Evolutionary conservation across 2,329 filamentous ascomycete genomes (phyloP).

Genomic region (Aureobasidium mangrovei): DNA sequence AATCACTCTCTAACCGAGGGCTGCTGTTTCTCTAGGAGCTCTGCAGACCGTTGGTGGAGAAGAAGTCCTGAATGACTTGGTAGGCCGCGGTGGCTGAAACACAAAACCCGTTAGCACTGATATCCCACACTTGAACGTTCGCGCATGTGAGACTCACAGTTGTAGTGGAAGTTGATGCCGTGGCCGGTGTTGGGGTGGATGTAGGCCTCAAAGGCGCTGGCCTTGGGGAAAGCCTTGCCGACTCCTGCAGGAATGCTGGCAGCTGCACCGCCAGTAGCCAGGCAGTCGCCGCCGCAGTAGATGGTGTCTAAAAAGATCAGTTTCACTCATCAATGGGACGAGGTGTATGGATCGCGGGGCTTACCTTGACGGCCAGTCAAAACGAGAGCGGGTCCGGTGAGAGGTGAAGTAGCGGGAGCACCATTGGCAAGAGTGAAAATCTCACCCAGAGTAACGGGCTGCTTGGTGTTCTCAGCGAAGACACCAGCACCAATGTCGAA

Average conservation of each 20-base stretch:
- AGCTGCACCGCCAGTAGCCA: slow-evolving; percentile 19
- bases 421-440: slow-evolving; percentile 21
- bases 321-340: slow-evolving; percentile 22
- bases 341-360: slow-evolving; percentile 21
- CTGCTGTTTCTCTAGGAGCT: slow-evolving; percentile 4
- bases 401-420: slow-evolving; percentile 17
- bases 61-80: slow-evolving; percentile 12
- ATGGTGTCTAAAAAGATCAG: slow-evolving; percentile 15
- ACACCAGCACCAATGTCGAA: slow-evolving; percentile 24
- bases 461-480: slow-evolving; percentile 24
- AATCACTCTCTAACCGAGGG: too few relatives aligned
- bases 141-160: slow-evolving; percentile 4
- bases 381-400: slow-evolving; percentile 23
- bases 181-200: slow-evolving; percentile 24
- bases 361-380: slow-evolving; percentile 20
- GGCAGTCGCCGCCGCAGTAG: slow-evolving; percentile 18
- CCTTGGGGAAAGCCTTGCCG: slow-evolving; percentile 14
- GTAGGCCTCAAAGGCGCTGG: slow-evolving; percentile 17
- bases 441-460: slow-evolving; percentile 26
- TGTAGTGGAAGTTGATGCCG: slow-evolving; percentile 27
- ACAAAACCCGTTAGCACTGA: slow-evolving; percentile 8
- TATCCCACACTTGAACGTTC: neutral
- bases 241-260: slow-evolving; percentile 16
- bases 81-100: slow-evolving; percentile 9
- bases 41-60: slow-evolving; percentile 7